Base-by-base conservation (phyloP, 2,329 filamentous ascomycete genomes). In the Ophiostoma sp. region DNA sequence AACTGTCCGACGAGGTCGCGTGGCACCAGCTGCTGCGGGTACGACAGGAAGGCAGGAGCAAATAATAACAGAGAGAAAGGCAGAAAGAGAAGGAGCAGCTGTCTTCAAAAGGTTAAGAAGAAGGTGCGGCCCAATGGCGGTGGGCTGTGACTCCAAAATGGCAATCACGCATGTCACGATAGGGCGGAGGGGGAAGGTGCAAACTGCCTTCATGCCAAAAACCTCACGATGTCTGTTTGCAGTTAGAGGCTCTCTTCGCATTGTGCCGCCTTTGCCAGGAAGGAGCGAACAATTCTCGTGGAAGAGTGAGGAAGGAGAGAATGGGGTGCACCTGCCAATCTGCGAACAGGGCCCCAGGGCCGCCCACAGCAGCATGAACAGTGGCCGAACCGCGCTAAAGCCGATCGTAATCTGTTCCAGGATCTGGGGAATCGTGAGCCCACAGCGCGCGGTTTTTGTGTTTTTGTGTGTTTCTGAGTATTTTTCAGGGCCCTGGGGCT, bases 371-470 rank as follows among this genome's bases (percentile, higher is more conserved):
- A 64, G 36, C 61, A 45, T 28, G 64, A 22, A 33, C 64, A 68
- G 25, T 28, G 36, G n/a, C 45, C 25, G 28, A 69, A 52, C 25
- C 9, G 19, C 66, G 66, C 66, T 69, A 55, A 69, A 69, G 66
- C 48, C 66, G 66, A 69, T 69, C 66, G 45, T 48, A 69, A 55
- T 69, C 66, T 55, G 48, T 69, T 25, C 66, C 28, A 69, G 48
- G 64, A 48, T 50, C 66, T 28, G 48, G 66, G 66, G 48, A 69
- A n/a, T 69, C 52, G 45, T 17, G 66, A 55, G 48, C 45, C 28
- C 17, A 52, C 48, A 69, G 64, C 48, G 48, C 48, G 48, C 28
- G 48, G 2, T 36, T 52, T 69, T 22, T 50, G 22, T n/a, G 19
- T 42, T 8, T 42, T 8, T 12, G n/a, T n/a, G n/a, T n/a, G n/a